Evolutionary conservation across 495 filamentous ascomycete genomes (phyloP), one percentile per base, ranked within the genome.

Genomic region (Penicillium ucsense): DNA sequence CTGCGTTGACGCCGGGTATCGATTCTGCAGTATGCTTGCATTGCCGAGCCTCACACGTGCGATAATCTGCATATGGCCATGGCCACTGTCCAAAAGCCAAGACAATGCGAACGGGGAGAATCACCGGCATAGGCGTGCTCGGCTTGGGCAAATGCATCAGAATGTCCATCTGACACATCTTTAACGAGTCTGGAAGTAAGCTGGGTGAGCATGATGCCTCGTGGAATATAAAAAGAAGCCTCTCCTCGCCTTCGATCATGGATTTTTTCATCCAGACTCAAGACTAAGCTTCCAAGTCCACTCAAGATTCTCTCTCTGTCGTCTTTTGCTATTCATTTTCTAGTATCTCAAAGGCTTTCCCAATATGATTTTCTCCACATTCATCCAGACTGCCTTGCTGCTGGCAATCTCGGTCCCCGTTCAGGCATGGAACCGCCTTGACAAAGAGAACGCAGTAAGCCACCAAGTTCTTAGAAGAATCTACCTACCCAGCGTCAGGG

Each of bases 391-490:
- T 9, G 48, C 31, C 7, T 38, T 56, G 6, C 37, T 60, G n/a
- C 39, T 60, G 30, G 56, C 50, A 28, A 31, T 50, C 5, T 52
- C 55, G 8, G 43, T 51, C 7, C 48, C 61, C 4, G 59, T 49
- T 31, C 50, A 53, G 37, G 64, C 62, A 20, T 67, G 64, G 64
- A 67, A 67, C 55, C 47, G 64, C 43, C 42, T 85, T 30, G 68
- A 83, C 62, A 82, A 80, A 54, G 68, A 74, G 52, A 69, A 83
- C 34, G 65, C 77, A 3, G 73, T 81, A 59, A 47, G 70, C 45
- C 6, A 2, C 38, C 11, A 20, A 4, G 10, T 10, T 2, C 29
- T 8, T 32, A n/a, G 9, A 20, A 2, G 20, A 20, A 12, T 8
- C 45, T 31, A 5, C 41, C 45, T 31, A 5, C 41, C n/a, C 4